Evolutionary conservation across 2,329 filamentous ascomycete genomes (phyloP), one percentile per base, ranked within the genome.

Genomic region (Ampelomyces quisqualis): DNA sequence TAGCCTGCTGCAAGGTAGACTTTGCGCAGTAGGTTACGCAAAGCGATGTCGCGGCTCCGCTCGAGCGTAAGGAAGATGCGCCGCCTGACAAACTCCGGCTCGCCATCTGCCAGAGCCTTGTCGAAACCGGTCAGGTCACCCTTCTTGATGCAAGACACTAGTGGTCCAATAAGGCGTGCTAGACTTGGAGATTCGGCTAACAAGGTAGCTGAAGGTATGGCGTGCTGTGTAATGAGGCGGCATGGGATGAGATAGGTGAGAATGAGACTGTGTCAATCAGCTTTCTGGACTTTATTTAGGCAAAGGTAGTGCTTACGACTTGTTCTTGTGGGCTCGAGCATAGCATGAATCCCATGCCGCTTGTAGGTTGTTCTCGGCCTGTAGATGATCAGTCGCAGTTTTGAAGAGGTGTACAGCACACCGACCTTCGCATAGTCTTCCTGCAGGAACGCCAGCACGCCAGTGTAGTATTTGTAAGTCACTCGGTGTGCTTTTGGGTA

Each of bases 11-110:
- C 81, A 14, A 97, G 67, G 64, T 93, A 97, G 2, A 97, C 90
- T 64, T 94, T 95, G 27, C 93, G 82, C 46, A 96, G 80, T 3
- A 98, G 76, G 64, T 98, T 98, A 40, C 93, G 86, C 49, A 98
- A 70, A 7, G 90, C 87, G 47, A 97, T 89, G 60, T 98, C 93
- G 34, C 93, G 85, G 9, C 89, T 88, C 29, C 93, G 82, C 65
- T 98, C 93, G 0, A 98, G 78, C 0, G 93, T 96, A 15, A 98
- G 79, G 68, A 97, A 98, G 55, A 98, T 95, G 30, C 91, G 86
- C 20, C 86, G 82, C 67, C 87, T 91, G 50, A 97, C 90, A 55
- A 97, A 95, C 54, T 93, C 88, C n/a, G 90, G 83, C 69, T 97
- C 90, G 18, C 87, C 86, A 6, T 84, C 81, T 34, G 84, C 78